Base-by-base conservation (phyloP, 2,329 filamentous ascomycete genomes). In the Aspergillus brunneoviolaceus region DNA sequence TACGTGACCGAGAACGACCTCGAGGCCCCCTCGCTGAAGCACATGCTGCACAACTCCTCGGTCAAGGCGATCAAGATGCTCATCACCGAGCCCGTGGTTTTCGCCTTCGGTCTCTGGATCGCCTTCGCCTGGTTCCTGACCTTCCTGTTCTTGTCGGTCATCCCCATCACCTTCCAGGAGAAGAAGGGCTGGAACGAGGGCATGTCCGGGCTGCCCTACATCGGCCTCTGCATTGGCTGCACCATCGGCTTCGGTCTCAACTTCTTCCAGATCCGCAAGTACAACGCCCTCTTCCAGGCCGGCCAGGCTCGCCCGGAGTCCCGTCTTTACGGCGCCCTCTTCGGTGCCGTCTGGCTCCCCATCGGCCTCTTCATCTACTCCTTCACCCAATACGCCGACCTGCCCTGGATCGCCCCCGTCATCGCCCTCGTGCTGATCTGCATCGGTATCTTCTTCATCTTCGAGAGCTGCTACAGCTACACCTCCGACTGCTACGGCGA, bases 111-210 rank as follows among this genome's bases (percentile, higher is more conserved):
- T 58, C 69, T 82, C 29, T 83, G 81, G 81, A 82, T 83, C 60
- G 74, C 75, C 16, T 83, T 83, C 69, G 79, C 79, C 65, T 84
- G 81, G 81, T 81, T 80, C 64, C 77, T 84, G 21, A 77, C 81
- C 49, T 84, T 84, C 76, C 76, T 84, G 55, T 84, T 84, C 78
- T 72, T 84, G 6, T 81, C 77, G 25, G 79, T 80, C 60, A 81
- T 82, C 61, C 77, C 79, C 14, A 81, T 82, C 69, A 81, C 79
- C 42, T 84, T 82, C 74, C 60, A 70, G 21, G 80, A 83, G 62
- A 83, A 84, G 75, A 78, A 77, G 42, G 81, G 81, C 62, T 84
- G 82, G 82, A 74, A 70, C 53, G 80, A 84, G 65, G 82, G 81
- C 55, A 72, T 82, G 31, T 66, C 73, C 3, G 81, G 82, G 4